Base-by-base conservation (phyloP, 2,329 filamentous ascomycete species). In the Fusarium proliferatum region DNA sequence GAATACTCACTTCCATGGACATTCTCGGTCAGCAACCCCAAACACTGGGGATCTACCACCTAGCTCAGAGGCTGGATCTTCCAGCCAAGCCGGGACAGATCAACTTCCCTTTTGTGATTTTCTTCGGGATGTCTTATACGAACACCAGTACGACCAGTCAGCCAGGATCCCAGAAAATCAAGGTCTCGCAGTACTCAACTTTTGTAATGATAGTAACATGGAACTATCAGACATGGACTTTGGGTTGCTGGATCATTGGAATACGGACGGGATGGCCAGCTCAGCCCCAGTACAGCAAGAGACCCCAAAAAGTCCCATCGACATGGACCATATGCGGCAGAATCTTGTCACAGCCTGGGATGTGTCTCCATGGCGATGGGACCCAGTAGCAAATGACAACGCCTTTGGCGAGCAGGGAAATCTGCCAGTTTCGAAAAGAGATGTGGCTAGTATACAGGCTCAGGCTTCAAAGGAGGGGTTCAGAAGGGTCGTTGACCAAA, bases 151-250 rank as follows among this genome's bases (percentile, higher is more conserved):
- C 30, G 80, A 84, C 30, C 63, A 73, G 8, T 68, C 80, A 12
- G 71, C 79, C n/a, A 82, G 80, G 59, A 65, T 81, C 6, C 78
- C 78, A n/a, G 84, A 84, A 62, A 75, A 79, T 8, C 85, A 85
- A 61, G 84, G 83, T 1, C 79, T 86, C 19, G 82, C 82, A 23
- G 82, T 88, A 8, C 77, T 88, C 12, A 84, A 88, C 71, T 88
- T 88, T 70, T 87, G 85, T 68, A 83, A 86, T 59, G 83, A 88
- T 64, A 80, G 79, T 52, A 86, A 84, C 63, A 79, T 88, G 36
- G 86, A 88, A 52, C 81, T 89, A 28, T 87, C 85, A 16, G 87
- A 88, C 21, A 79, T 86, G 36, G 87, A 89, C 72, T 88, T 88
- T 76, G 84, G 85, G 2, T 79, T 88, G 9, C 74, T 89, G 19